Base-by-base conservation (phyloP, 805 yeast species). In the Suhomyces sp. region DNA sequence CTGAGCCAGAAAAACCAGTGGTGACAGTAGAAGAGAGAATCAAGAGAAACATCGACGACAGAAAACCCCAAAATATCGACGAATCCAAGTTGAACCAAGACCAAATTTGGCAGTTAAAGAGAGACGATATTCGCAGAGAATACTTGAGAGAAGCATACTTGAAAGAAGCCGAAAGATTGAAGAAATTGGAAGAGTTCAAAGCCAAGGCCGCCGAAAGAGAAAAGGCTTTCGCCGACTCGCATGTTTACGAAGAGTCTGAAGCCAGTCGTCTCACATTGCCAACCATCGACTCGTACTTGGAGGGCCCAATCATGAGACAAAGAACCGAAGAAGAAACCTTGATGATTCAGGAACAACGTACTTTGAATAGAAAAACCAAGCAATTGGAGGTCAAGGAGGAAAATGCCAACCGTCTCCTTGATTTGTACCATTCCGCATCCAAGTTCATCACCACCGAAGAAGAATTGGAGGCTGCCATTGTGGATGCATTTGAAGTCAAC, bases 251-350 rank as follows among this genome's bases (percentile, higher is more conserved):
- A 49, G 78, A 76, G 56, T 68, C 80, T 5, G 76, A 74, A 47
- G 85, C 89, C 21, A 77, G 82, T 46, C 73, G 76, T 60, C 78
- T 86, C 61, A 89, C 96, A 1, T 74, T 89, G 47, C 97, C 97
- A 45, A 87, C 96, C 1, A 75, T 91, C 52, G 90, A 86, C 60
- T 76, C 79, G 37, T 77, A 83, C 56, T 68, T 89, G 54, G 67
- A 78, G 20, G 89, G 88, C 2, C 88, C 93, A 13, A 71, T 90
- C 54, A 81, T 92, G 76, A 79, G 87, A 63, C 80, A 72, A 45
- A 80, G 96, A 67, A 86, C 96, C 0, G 75, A 72, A 21, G 94
- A 85, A 61, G 96, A 92, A 69, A 66, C 70, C 47, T 79, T 77
- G 49, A 60, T 79, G 25, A 70, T 89, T 57, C 60, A 68, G 27